These are phyloP conservation scores for Periglandula ipomoeae DNA, from an alignment of 2,329 filamentous ascomycete species.

Conservation along the genomic window DNA sequence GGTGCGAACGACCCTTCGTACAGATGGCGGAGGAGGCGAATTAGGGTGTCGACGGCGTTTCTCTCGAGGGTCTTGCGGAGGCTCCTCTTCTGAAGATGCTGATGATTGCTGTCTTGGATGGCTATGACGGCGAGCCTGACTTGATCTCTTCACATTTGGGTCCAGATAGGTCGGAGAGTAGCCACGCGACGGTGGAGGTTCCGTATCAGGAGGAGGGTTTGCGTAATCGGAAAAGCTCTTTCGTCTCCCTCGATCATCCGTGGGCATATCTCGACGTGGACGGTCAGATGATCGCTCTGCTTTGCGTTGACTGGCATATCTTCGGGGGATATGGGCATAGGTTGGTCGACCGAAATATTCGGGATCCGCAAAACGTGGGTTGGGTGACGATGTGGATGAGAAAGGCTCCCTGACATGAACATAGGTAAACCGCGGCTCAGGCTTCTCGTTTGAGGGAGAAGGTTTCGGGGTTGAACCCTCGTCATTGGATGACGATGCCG, in stretches of 20 bases:
- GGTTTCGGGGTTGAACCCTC: slow-evolving; percentile 9
- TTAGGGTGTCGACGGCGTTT: slow-evolving; percentile 18
- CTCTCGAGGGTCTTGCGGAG: slow-evolving; percentile 11
- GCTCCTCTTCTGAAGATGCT: slow-evolving; percentile 33
- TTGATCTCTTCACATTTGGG: slow-evolving; percentile 21
- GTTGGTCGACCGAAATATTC: slow-evolving; percentile 25
- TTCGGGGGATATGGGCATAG: slow-evolving; percentile 33
- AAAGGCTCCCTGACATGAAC: slow-evolving; percentile 23
- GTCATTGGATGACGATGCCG: slow-evolving; percentile 19
- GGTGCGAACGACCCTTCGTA: slow-evolving; percentile 25
- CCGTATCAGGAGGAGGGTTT: slow-evolving; percentile 24
- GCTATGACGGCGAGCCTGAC: slow-evolving; percentile 35
- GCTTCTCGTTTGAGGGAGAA: slow-evolving; percentile 19
- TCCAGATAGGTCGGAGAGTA: slow-evolving; percentile 25
- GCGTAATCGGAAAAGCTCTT: slow-evolving; percentile 44
- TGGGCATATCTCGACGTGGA: slow-evolving; percentile 26
- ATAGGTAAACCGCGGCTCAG: slow-evolving; percentile 29
- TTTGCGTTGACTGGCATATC: slow-evolving; percentile 22
- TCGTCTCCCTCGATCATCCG: slow-evolving; percentile 33
- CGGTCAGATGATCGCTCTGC: slow-evolving; percentile 26
- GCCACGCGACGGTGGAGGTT: slow-evolving; percentile 16
- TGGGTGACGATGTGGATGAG: slow-evolving; percentile 16
- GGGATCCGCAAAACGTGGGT: slow-evolving; percentile 21
- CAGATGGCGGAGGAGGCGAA: slow-evolving; percentile 20
- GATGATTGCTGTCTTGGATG: slow-evolving; percentile 36